Base-by-base conservation (phyloP, 331 rosid genomes). In the Dryas integrifolia region DNA sequence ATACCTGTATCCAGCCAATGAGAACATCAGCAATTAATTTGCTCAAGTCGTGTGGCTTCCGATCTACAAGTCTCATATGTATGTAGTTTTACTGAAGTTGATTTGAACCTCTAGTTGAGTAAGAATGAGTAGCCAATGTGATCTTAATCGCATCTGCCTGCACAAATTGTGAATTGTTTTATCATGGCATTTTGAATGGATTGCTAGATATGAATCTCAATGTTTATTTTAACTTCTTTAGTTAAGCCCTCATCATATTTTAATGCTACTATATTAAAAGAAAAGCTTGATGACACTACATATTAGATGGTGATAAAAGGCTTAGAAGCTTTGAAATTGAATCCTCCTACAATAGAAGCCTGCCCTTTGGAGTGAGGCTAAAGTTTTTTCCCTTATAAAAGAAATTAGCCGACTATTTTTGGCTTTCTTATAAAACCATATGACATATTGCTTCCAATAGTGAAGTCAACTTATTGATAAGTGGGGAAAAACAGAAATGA, bases 1-100 rank as follows among this genome's bases (percentile, higher is more conserved):
- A 73, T 74, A 69, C 81, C 92, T 16, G 73, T 74, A 53, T 46
- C 89, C 11, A 79, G 76, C 77, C 88, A 89, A 73, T 91, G 82
- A 86, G 75, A 74, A 73, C 66, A 39, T 40, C 63, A 43, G 53
- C 48, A 39, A 30, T 56, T 13, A 58, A 52, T 51, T 50, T 69
- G 50, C 57, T 48, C 40, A 9, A 65, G 47, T 59, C 67, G 2
- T 50, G 65, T 24, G 14, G 26, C 61, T 65, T 75, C 12, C 9
- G 45, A 69, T 48, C 53, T 78, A 4, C 63, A 63, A 38, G 48
- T 80, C 83, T 60, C 50, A 7, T 80, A 56, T 72, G 72, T 67
- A 11, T 71, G 65, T 72, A 51, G 76, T 40, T 77, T 41, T 68
- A 18, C 14, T 60, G 73, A 62, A 70, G 65, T 68, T 73, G 63